Evolutionary conservation across 768 basidiomycete genomes (phyloP).

Genomic region (Hygrocybe coccinea): DNA sequence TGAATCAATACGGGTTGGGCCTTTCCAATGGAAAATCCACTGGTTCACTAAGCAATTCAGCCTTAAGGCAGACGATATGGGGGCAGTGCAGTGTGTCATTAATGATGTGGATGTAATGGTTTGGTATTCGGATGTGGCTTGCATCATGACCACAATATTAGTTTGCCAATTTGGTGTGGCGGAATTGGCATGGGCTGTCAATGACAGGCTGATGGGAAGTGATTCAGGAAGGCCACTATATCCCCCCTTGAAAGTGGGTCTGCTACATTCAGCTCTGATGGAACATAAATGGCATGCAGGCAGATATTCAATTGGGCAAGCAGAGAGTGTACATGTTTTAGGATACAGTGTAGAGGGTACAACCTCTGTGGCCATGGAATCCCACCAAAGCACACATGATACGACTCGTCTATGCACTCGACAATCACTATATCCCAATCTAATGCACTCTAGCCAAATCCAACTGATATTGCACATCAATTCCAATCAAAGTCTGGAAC

Average conservation of each 20-base stretch:
- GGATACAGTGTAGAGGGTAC: no score
- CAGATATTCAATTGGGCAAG: conserved; percentile 12
- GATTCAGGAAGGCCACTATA: conserved; percentile 15
- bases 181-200: conserved; percentile 12
- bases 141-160: conserved; percentile 13
- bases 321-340: conserved; percentile 22
- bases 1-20: conserved; percentile 30
- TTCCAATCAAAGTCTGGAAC: no score
- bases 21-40: conserved; percentile 29
- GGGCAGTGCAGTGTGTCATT: conserved; percentile 1
- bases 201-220: conserved; percentile 13
- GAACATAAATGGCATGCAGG: conserved; percentile 17
- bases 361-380: no score
- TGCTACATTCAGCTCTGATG: conserved; percentile 23
- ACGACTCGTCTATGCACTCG: no score
- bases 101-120: background rate
- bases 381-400: no score
- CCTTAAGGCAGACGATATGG: conserved; percentile 18
- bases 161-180: conserved; percentile 7
- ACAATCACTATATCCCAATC: no score
- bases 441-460: no score
- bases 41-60: conserved; percentile 22
- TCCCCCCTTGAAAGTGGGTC: conserved; percentile 31
- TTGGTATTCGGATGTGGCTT: background rate
- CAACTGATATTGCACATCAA: no score